Conservation (phyloP, 2,329 filamentous ascomycete species). For the Diaporthe citriasiana region DNA sequence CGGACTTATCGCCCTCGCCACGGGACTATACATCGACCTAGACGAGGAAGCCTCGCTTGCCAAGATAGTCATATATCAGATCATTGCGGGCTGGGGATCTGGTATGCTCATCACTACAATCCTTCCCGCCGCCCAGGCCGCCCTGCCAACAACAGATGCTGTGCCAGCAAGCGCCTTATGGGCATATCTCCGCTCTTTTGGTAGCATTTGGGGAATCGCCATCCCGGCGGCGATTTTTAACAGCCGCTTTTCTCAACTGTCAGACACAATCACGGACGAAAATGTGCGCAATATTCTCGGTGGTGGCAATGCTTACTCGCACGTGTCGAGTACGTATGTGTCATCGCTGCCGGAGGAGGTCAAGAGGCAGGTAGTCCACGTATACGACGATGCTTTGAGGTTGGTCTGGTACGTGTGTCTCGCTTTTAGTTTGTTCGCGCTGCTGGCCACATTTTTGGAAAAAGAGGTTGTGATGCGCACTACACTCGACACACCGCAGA, state of each 20-base stretch:
- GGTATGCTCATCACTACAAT: constrained; percentile 60
- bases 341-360: constrained; percentile 43
- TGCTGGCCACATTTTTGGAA: constrained; percentile 25
- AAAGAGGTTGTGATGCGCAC: constrained; percentile 36
- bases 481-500: constrained; percentile 22
- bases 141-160: too few relatives aligned
- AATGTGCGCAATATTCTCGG: constrained; percentile 42
- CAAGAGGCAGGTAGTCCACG: constrained; percentile 45
- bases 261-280: constrained; percentile 43
- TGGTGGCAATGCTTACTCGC: constrained; percentile 49
- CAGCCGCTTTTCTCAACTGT: constrained; percentile 41
- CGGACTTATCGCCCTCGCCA: constrained; percentile 54
- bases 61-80: constrained; percentile 57
- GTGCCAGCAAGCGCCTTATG: too few relatives aligned
- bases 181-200: too few relatives aligned
- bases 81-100: constrained; percentile 56
- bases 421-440: constrained; percentile 27
- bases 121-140: too few relatives aligned
- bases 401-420: constrained; percentile 36
- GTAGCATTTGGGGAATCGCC: constrained; percentile 62
- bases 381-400: constrained; percentile 39
- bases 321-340: constrained; percentile 47
- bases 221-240: constrained; percentile 60
- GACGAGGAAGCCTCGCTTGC: constrained; percentile 50
- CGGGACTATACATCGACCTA: constrained; percentile 59